Base-by-base conservation (phyloP, 164 flowering plant genomes). In the Euptelea pleiosperma region DNA sequence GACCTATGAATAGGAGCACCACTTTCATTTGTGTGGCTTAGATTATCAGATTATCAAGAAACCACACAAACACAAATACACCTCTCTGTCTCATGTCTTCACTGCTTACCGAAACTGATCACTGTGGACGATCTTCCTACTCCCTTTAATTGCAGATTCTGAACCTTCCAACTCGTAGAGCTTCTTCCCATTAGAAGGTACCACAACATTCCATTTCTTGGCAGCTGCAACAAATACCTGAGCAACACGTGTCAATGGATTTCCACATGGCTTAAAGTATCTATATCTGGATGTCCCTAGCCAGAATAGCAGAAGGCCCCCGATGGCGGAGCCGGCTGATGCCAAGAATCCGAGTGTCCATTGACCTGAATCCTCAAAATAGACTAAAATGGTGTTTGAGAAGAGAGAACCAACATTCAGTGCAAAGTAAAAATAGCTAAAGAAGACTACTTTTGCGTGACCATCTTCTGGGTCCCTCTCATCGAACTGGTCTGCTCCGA, bases 401-500 rank as follows among this genome's bases (percentile, higher is more conserved):
- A 92, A 80, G 1, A 87, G 76, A 0, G 91, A 89, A 0, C 98
- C 96, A 8, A 66, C 44, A 29, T 92, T 89, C 31, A 92, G 78
- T 6, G 91, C 84, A 30, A 89, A 84, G 76, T 92, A 92, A 57
- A 89, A 92, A 62, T 77, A 85, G 65, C 80, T 64, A 29, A 89
- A 89, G 76, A 89, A 92, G 8, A 71, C 74, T 4, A 66, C 66
- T 52, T 79, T 85, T 0, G 88, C 68, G 2, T 0, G 28, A 28
- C 8, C 58, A 7, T 70, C 71, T 16, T 59, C 71, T 0, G 82
- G 77, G 49, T 75, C 57, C 2, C 63, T 11, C 12, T 76, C 95
- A 49, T 81, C 86, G 22, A 89, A 85, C 53, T 92, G 98, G 60
- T 92, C 98, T 0, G 95, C 78, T 18, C 98, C 98, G 24, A 92